Evolutionary conservation across 768 basidiomycete genomes (phyloP), one percentile per base, ranked within the genome.

Genomic region (Pleurotus sapidus): DNA sequence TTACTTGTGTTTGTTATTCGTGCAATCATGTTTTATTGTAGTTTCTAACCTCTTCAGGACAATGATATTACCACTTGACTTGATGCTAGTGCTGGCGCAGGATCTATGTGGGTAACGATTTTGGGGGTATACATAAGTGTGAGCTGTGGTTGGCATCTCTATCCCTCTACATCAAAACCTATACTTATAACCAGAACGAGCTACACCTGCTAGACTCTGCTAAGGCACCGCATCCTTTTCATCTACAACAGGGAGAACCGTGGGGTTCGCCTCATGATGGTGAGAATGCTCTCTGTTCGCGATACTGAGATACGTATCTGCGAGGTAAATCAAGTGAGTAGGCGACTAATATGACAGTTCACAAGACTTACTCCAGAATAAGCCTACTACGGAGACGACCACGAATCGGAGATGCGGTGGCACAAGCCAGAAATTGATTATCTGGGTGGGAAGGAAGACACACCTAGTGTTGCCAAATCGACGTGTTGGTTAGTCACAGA

Each of bases 351-450:
- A 50, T 59, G 9, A 30, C 15, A 14, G 38, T 50, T 5, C n/a
- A 53, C 57, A 39, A 45, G 11, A 80, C 88, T 46, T 67, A 92
- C 90, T 92, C 90, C 89, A 91, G 74, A 89, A 88, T 59, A 92
- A 77, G 64, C 87, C 87, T 51, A 93, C 89, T 9, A 88, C 80
- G 63, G 90, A 81, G 20, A 94, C 83, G 17, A 87, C 75, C 17
- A 88, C 78, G 54, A 93, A 86, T 38, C 91, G 84, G 37, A 92
- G 71, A 62, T 93, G 91, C 3, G 81, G 84, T 1, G 92, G 92
- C 1, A 92, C 81, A 30, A 93, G 18, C 7, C 83, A 74, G 64
- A 93, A 94, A 71, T 94, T 94, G 74, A 91, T 75, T 55, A 87
- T 64, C 67, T 94, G 91, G 0, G 89, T 82, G 0, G 91, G 91